Base-by-base conservation (phyloP, 208 protist genomes). In the Kentomonas sorsogonicus region DNA sequence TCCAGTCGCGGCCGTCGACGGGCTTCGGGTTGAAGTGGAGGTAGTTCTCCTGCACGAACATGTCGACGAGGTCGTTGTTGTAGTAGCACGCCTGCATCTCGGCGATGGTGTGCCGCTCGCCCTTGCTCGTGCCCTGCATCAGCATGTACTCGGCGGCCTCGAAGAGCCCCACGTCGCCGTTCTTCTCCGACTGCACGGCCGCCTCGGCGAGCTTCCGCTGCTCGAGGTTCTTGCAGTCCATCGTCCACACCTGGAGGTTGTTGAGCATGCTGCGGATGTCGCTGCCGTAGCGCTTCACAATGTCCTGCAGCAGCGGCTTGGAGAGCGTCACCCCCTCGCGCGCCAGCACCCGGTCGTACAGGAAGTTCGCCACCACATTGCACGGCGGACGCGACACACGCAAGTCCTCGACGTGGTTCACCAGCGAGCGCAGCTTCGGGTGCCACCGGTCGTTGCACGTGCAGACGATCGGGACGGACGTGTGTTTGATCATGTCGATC, bases 391-490 rank as follows among this genome's bases (percentile, higher is more conserved):
- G 74, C 27, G 68, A 68, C 52, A 99, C 98, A 45, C 79, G 85
- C 22, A 99, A 60, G 65, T 99, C 96, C 50, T 98, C 72, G 46
- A 95, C 97, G 72, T 99, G 75, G 57, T 98, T 98, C 25, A 91
- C 46, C 1, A 99, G 74, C 16, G 93, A 86, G 7, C 83, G 77
- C 29, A 99, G 65, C 63, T 99, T 99, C 9, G 55, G 66, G 46
- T 86, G 77, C 47, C 72, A 88, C n/a, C 93, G 80, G 71, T 99
- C 98, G 72, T 99, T 99, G 70, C 97, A 99, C 33, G 99, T 98
- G 83, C 98, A 99, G 29, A 99, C 84, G 63, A 99, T 98, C 20
- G 98, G 98, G 18, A 99, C 62, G 7, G 89, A 95, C 1, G 60
- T 69, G 15, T 22, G 68, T 53, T 98, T 97, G 43, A 99, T 96